Evolutionary conservation across 192 early-diverging fungal species (phyloP).

Genomic region (Backusella parvicylindrica): DNA sequence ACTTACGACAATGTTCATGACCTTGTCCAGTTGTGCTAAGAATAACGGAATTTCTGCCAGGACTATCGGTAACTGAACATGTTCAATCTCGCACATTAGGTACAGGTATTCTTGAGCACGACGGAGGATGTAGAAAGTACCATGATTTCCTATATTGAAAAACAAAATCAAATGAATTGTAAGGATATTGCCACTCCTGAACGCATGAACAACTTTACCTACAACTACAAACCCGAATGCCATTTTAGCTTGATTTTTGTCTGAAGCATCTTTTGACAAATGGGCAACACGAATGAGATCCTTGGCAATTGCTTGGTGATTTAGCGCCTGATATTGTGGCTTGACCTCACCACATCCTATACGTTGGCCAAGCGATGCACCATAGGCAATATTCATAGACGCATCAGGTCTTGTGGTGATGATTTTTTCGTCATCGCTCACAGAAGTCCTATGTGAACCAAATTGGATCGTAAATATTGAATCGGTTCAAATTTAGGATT

Average conservation of each 20-base stretch:
- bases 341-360: conserved; percentile 13
- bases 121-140: not conserved
- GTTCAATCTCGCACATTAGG: not conserved
- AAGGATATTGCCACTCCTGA: too few species aligned
- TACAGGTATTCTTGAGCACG: not conserved
- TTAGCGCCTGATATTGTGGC: not conserved
- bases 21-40: not conserved
- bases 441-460: conserved; percentile 13
- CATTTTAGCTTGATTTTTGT: not conserved
- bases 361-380: not conserved
- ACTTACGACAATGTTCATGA: not conserved
- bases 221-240: not conserved
- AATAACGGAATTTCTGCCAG: not conserved
- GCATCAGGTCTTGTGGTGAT: not conserved
- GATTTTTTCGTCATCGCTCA: conserved; percentile 10
- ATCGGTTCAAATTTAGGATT: too few species aligned
- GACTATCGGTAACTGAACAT: not conserved
- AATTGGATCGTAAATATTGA: too few species aligned
- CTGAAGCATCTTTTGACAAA: not conserved
- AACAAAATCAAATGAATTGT: too few species aligned
- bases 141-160: not conserved
- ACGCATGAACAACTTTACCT: too few species aligned
- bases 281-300: not conserved
- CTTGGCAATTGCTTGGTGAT: not conserved
- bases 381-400: conserved; percentile 1